phyloP scores from a whole-genome alignment of 805 yeast genomes.

The Metschnikowia peoriensis region DNA sequence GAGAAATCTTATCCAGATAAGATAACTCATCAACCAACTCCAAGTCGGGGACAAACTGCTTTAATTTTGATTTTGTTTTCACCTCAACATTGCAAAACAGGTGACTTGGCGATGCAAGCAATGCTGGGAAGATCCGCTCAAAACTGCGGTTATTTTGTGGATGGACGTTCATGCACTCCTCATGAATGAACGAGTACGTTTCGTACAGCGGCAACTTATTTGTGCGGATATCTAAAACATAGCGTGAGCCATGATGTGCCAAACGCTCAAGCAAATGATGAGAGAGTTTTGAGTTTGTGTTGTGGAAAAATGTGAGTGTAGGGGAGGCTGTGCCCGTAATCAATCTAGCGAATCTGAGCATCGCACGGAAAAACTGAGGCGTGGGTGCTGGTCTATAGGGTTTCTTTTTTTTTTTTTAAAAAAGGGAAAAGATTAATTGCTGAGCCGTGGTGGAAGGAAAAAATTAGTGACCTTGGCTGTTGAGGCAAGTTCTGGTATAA shows the following conservation, averaged over 20 bases:
- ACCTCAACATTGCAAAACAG: conserved; percentile 18
- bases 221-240: conserved; percentile 20
- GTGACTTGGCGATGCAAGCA: conserved; percentile 17
- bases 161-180: conserved; percentile 20
- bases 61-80: conserved; percentile 15
- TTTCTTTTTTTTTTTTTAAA: not conserved
- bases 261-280: conserved; percentile 25
- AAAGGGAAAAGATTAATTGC: not conserved
- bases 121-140: conserved; percentile 21
- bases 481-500: conserved; percentile 2
- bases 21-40: conserved; percentile 13
- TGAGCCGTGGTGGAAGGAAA: not conserved
- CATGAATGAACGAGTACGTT: conserved; percentile 20
- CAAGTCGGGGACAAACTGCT: conserved; percentile 21
- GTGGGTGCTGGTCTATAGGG: not conserved
- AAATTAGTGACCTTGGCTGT: not conserved
- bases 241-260: conserved; percentile 22
- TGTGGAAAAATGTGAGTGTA: conserved; percentile 30
- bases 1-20: conserved; percentile 14
- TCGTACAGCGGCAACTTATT: conserved; percentile 21
- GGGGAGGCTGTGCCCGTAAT: conserved; percentile 17
- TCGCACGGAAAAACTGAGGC: conserved; percentile 5
- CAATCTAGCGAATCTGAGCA: conserved; percentile 19
- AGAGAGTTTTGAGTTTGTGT: conserved; percentile 26
- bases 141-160: conserved; percentile 21